Conservation (phyloP, 208 protist genomes). For the Acanthamoeba lenticulata region DNA sequence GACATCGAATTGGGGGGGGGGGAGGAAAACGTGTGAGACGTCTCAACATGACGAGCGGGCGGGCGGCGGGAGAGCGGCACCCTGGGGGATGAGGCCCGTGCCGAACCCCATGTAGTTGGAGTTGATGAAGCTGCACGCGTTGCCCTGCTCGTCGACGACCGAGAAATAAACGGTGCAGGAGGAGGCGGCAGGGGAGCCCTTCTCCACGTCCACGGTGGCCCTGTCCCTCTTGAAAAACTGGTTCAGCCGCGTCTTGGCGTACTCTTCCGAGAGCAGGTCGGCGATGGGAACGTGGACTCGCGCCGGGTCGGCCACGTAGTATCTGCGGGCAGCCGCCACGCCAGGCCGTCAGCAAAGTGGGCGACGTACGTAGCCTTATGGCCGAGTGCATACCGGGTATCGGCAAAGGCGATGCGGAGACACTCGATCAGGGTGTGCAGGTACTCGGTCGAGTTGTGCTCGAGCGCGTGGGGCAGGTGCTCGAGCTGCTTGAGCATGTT, state of each 20-base stretch:
- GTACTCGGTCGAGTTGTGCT: slow-evolving; percentile 76
- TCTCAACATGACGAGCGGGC: no score
- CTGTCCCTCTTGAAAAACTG: slow-evolving; percentile 15
- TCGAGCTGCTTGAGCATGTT: slow-evolving; percentile 75
- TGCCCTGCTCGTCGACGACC: slow-evolving; percentile 83
- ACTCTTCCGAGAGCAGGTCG: slow-evolving; percentile 76
- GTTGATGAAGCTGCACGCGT: slow-evolving; percentile 87
- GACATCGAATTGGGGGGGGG: no score
- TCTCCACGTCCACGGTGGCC: slow-evolving; percentile 55
- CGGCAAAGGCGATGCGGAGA: slow-evolving; percentile 86
- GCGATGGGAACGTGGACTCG: slow-evolving; percentile 65
- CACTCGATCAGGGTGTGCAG: slow-evolving; percentile 84
- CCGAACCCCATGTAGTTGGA: slow-evolving; percentile 87
- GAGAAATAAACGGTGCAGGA: slow-evolving; percentile 83
- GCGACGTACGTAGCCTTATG: not conserved
- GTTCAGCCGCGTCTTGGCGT: slow-evolving; percentile 65
- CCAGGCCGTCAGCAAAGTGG: not conserved
- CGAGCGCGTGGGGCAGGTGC: slow-evolving; percentile 15
- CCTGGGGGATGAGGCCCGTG: slow-evolving; percentile 83
- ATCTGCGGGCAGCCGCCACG: not conserved
- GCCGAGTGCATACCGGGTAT: slow-evolving; percentile 54
- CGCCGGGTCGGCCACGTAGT: slow-evolving; percentile 27
- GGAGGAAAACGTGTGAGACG: no score
- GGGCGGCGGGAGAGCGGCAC: not conserved
- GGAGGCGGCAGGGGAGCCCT: slow-evolving; percentile 70